Percentiles rank a stretch among this genome's conserved stretches.
Evolutionary conservation across 345 rosid species (phyloP).

Genomic region (Zanthoxylum bungeanum): DNA sequence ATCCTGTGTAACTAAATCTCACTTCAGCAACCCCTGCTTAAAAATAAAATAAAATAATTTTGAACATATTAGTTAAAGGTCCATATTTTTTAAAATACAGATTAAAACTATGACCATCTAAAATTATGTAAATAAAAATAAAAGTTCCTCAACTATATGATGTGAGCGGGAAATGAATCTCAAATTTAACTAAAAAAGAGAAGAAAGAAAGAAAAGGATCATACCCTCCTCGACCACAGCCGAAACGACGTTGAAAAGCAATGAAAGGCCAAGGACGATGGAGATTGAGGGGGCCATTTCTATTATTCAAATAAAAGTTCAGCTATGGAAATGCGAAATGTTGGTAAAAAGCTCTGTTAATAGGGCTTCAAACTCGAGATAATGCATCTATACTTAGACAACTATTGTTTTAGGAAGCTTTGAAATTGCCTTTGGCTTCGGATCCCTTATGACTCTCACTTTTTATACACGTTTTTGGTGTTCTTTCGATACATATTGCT

Average conservation of each 20-base stretch:
- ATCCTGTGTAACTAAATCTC: constrained; percentile 38
- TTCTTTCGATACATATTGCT: too few relatives aligned
- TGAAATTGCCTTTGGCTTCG: background rate
- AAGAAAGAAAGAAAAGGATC: background rate
- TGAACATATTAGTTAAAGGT: background rate
- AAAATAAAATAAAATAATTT: background rate
- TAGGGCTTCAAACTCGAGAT: background rate
- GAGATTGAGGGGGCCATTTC: background rate
- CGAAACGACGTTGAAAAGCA: constrained; percentile 22
- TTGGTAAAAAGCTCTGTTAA: background rate
- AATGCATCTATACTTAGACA: background rate
- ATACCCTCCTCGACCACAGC: background rate
- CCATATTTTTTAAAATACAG: background rate
- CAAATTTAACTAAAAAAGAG: background rate
- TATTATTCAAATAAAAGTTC: too few relatives aligned
- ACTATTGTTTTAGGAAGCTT: background rate
- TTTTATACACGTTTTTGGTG: background rate
- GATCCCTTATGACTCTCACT: background rate
- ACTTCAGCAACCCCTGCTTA: background rate
- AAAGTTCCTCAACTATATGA: background rate
- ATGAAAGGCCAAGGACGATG: constrained; percentile 10
- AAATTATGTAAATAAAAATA: too few relatives aligned
- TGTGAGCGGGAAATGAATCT: background rate
- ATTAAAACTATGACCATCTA: background rate
- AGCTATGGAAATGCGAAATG: background rate